Base-by-base conservation (phyloP, 257 asterid genomes). In the Solanum gracilifrons region DNA sequence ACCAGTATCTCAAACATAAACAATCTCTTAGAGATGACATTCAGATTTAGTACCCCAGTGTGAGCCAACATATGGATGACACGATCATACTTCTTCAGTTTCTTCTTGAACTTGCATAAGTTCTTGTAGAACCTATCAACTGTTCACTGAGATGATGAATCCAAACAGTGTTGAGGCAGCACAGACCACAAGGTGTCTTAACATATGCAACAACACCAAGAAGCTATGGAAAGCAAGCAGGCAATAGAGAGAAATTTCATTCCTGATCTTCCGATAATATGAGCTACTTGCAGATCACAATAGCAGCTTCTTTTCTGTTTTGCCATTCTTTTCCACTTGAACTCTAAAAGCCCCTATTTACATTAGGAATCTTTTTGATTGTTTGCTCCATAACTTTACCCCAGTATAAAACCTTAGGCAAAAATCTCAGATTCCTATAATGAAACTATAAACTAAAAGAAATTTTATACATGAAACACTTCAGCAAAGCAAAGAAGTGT, bases 51-150 rank as follows among this genome's bases (percentile, higher is more conserved):
- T 91, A 95, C 98, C 97, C 93, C 96, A 12, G 97, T 94, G 90
- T 95, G 98, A 48, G 98, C 97, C 62, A 94, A 88, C 15, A 92
- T 98, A 33, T 96, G 95, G 71, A 95, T 90, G 25, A 94, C 94
- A 43, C 89, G 66, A 6, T 95, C 82, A 85, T 94, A 94, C 51
- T 94, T 94, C 87, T 95, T 95, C 91, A 94, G 75, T 74, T 94
- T 95, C 90, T 95, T 98, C 84, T 62, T 62, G 71, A 13, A 62
- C 31, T 62, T 62, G 71, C 71, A 62, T 62, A 2, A 62, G 71
- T 62, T n/a, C 71, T n/a, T 62, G 31, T 62, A 62, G 71, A 62
- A n/a, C 71, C 71, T 62, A 62, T n/a, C 71, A n/a, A 11, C 31
- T 62, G 71, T 58, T 58, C 71, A 62, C 71, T 62, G 71, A 62